phyloP scores from a whole-genome alignment of 2,329 filamentous ascomycete species.

The Aspergillus ruber region DNA sequence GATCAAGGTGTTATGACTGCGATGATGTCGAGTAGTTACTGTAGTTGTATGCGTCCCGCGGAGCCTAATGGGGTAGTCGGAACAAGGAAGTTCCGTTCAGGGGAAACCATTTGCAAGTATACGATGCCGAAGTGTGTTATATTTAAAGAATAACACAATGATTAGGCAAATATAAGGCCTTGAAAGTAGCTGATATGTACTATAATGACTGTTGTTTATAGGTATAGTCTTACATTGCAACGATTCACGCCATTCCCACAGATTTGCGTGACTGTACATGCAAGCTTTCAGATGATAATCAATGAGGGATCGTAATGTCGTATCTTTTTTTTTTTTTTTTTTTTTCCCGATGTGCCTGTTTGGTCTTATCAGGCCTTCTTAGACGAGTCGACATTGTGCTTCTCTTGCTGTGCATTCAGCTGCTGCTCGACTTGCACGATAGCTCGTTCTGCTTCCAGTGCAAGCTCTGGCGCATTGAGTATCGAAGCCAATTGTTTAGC shows the following conservation, averaged over 20 bases:
- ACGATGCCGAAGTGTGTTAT: too few species aligned
- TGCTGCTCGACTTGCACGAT: conserved; percentile 61
- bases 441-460: conserved; percentile 66
- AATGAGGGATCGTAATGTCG: too few species aligned
- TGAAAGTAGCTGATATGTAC: too few species aligned
- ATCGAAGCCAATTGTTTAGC: conserved; percentile 55
- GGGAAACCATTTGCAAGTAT: conserved; percentile 1
- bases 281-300: too few species aligned
- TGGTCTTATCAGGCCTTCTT: conserved; percentile 17
- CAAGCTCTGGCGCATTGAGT: conserved; percentile 62
- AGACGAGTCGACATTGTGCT: conserved; percentile 5
- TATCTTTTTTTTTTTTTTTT: neutral
- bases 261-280: too few species aligned
- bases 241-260: too few species aligned
- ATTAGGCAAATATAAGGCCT: too few species aligned
- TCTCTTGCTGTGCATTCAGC: conserved; percentile 21
- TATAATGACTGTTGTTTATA: too few species aligned
- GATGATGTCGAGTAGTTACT: conserved; percentile 6
- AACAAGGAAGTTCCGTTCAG: conserved; percentile 23
- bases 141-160: too few species aligned
- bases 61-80: conserved; percentile 11
- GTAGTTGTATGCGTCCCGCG: conserved; percentile 15
- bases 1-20: neutral
- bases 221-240: too few species aligned
- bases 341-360: neutral